Evolutionary conservation across 306 rosid species (phyloP).

Genomic region (Prosopis cineraria): DNA sequence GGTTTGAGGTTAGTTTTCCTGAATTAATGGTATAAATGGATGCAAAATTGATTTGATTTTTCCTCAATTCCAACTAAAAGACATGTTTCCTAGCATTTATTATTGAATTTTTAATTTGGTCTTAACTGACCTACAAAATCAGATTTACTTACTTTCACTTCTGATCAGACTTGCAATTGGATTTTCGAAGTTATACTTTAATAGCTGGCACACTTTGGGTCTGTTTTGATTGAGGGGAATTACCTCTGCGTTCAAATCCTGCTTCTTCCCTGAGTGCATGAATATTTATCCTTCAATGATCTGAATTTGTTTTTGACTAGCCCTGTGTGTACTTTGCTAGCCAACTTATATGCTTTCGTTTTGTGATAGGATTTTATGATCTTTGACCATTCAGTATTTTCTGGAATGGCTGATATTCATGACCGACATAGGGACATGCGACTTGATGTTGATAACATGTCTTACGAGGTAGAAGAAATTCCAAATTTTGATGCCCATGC

Average conservation of each 20-base stretch:
- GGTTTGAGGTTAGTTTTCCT: conserved; percentile 77
- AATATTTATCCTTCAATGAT: conserved; percentile 8
- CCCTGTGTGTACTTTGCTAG: background rate
- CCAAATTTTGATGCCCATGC: background rate
- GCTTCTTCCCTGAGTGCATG: background rate
- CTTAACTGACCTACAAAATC: background rate
- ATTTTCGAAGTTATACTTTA: background rate
- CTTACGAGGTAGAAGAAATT: conserved; percentile 76
- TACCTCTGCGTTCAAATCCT: background rate
- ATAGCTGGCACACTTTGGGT: background rate
- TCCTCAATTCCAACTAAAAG: background rate
- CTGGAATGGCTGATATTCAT: conserved; percentile 86
- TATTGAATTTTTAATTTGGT: background rate
- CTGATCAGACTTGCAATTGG: background rate
- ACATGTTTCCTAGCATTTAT: background rate
- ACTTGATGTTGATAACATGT: conserved; percentile 97
- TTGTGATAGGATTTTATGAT: conserved; percentile 86
- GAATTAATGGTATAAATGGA: conserved; percentile 1
- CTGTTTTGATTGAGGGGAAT: conserved; percentile 10
- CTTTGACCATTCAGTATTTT: conserved; percentile 80
- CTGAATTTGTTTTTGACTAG: conserved; percentile 12
- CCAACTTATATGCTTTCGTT: conserved; percentile 31
- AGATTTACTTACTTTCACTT: background rate
- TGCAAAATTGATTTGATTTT: conserved; percentile 16
- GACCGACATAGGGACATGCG: conserved; percentile 98